Percentiles rank a stretch among this genome's conserved stretches.
These are phyloP conservation scores for Xylaria venustula DNA, from an alignment of 495 filamentous ascomycete genomes.

Conservation along the genomic window DNA sequence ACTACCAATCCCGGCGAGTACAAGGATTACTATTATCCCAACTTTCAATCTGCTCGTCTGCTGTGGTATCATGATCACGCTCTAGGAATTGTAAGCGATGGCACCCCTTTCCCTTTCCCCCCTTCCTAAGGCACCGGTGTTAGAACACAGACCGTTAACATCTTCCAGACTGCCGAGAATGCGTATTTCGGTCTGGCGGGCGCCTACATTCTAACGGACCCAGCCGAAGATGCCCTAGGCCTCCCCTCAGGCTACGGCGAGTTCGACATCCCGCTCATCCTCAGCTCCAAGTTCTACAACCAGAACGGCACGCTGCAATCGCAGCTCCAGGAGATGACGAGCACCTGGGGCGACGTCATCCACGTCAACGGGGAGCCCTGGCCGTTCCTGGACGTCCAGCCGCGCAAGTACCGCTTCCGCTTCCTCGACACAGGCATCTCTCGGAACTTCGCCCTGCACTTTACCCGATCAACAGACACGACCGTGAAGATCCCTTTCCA, in stretches of 20 bases:
- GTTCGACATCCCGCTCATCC: constrained; percentile 52
- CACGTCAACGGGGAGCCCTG: constrained; percentile 58
- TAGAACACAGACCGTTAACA: constrained; percentile 3
- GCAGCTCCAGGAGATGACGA: constrained; percentile 35
- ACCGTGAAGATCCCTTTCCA: constrained; percentile 39
- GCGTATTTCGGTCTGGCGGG: constrained; percentile 57
- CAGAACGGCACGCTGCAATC: constrained; percentile 45
- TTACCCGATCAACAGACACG: constrained; percentile 26
- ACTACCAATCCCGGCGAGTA: constrained; percentile 46
- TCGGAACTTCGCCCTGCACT: constrained; percentile 48
- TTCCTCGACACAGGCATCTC: constrained; percentile 50
- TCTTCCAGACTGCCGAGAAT: constrained; percentile 46
- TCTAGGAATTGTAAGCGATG: constrained; percentile 25
- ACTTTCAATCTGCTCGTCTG: constrained; percentile 46
- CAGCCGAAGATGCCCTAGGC: constrained; percentile 40
- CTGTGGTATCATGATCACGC: constrained; percentile 63
- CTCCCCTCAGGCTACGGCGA: constrained; percentile 48
- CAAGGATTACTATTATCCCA: constrained; percentile 63
- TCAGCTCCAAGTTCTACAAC: constrained; percentile 51
- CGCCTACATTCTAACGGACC: constrained; percentile 39
- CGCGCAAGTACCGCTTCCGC: constrained; percentile 57
- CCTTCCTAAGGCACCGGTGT: too few relatives aligned
- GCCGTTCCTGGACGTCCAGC: constrained; percentile 55
- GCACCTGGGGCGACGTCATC: constrained; percentile 54
- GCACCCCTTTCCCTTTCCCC: too few relatives aligned